Conservation (phyloP, 2,329 filamentous ascomycete species). For the Teratosphaeria viscida region DNA sequence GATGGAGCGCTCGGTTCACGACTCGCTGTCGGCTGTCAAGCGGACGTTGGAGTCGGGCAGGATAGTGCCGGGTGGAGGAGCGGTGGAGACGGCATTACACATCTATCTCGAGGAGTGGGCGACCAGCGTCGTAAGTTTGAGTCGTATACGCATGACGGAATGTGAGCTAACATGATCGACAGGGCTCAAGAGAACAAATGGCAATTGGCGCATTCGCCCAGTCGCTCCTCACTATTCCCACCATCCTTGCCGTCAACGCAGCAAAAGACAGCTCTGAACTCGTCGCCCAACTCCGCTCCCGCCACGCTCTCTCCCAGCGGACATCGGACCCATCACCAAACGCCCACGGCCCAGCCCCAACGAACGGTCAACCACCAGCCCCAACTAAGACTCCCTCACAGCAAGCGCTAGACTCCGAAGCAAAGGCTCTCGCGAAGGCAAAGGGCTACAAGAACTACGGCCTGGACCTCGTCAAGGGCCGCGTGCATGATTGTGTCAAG, state of each 20-base stretch:
- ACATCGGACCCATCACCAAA: constrained; percentile 64
- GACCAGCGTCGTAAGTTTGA: constrained; percentile 65
- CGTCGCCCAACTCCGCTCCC: constrained; percentile 85
- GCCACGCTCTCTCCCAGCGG: constrained; percentile 88
- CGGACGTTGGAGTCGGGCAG: constrained; percentile 91
- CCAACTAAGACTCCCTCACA: neutral
- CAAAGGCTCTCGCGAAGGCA: constrained; percentile 81
- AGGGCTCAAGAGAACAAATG: constrained; percentile 87
- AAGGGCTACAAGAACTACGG: constrained; percentile 99
- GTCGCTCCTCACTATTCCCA: constrained; percentile 85
- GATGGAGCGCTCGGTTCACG: constrained; percentile 98
- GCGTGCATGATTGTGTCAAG: constrained; percentile 88
- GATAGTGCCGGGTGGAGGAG: constrained; percentile 91
- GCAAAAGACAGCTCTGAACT: constrained; percentile 94
- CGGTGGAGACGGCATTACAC: constrained; percentile 96
- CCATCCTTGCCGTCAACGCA: constrained; percentile 92
- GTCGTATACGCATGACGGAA: neutral
- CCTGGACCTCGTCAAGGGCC: constrained; percentile 77
- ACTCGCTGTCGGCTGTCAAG: constrained; percentile 94
- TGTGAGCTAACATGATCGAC: neutral
- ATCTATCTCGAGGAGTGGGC: constrained; percentile 99
- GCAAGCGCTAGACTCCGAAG: constrained; percentile 45
- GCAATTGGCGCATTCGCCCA: constrained; percentile 97
- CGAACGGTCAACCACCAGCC: constrained; percentile 11
- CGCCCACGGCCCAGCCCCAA: constrained; percentile 7